These are phyloP conservation scores for Chiua virens DNA, from an alignment of 768 basidiomycete genomes.

Conservation along the genomic window DNA sequence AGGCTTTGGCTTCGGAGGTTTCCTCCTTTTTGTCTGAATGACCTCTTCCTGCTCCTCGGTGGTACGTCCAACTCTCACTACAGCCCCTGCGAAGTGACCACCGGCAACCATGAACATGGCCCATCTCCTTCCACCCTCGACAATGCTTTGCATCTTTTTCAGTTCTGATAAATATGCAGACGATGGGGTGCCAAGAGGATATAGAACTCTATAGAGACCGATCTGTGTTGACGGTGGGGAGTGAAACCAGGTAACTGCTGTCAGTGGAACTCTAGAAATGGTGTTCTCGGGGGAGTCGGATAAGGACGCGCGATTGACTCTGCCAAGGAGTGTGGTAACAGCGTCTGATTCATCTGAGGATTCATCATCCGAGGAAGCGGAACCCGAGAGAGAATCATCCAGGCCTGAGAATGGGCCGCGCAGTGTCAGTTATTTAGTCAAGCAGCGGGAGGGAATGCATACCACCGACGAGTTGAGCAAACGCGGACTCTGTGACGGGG, in stretches of 20 bases:
- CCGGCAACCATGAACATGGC: slow-evolving; percentile 97
- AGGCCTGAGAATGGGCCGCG: slow-evolving; percentile 44
- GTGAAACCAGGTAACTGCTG: slow-evolving; percentile 89
- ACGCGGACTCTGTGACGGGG: slow-evolving; percentile 67
- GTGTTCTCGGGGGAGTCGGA: slow-evolving; percentile 46
- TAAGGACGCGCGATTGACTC: slow-evolving; percentile 48
- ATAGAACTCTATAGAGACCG: slow-evolving; percentile 79
- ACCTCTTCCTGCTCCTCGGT: slow-evolving; percentile 42
- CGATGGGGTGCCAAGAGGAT: slow-evolving; percentile 48
- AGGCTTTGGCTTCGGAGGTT: slow-evolving; percentile 63
- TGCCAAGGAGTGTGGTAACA: slow-evolving; percentile 65
- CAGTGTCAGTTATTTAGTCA: background rate
- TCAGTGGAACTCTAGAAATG: slow-evolving; percentile 46
- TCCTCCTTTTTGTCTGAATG: slow-evolving; percentile 49
- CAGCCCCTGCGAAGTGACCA: slow-evolving; percentile 95
- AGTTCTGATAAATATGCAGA: slow-evolving; percentile 59
- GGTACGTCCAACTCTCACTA: slow-evolving; percentile 67
- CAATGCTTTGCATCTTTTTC: slow-evolving; percentile 58
- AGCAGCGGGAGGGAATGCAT: slow-evolving; percentile 15
- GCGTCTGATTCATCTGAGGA: slow-evolving; percentile 62
- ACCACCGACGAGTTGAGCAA: slow-evolving; percentile 83
- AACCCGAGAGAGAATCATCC: slow-evolving; percentile 90
- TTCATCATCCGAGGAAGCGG: slow-evolving; percentile 66
- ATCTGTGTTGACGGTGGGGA: slow-evolving; percentile 85
- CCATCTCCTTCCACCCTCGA: slow-evolving; percentile 70